These are phyloP conservation scores for Eimeria praecox DNA, from an alignment of 169 alveolate genomes.

Conservation along the genomic window DNA sequence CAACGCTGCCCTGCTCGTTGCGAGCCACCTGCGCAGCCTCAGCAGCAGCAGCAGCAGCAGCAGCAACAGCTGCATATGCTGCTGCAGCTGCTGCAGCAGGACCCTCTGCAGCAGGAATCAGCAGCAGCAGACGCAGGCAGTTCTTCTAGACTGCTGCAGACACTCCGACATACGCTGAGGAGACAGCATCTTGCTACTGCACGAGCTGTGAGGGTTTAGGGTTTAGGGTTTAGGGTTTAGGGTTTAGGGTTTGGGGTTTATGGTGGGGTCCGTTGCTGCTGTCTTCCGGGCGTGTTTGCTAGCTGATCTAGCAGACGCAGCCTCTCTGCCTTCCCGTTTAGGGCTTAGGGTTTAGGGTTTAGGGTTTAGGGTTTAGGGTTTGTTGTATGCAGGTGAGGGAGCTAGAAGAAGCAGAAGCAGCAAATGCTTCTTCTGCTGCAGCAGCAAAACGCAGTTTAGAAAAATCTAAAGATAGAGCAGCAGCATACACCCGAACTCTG, in stretches of 20 bases:
- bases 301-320: background rate
- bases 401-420: conserved; percentile 32
- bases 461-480: background rate
- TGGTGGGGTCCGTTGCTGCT: background rate
- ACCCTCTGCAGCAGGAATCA: background rate
- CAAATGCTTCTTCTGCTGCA: background rate
- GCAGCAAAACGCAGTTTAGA: background rate
- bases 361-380: conserved; percentile 67
- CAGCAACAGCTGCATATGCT: background rate
- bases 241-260: conserved; percentile 2
- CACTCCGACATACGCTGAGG: conserved; percentile 10
- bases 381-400: conserved; percentile 27
- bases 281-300: background rate
- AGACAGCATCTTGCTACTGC: conserved; percentile 1
- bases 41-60: background rate
- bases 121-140: background rate
- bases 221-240: conserved; percentile 59
- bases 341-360: conserved; percentile 45
- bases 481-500: background rate
- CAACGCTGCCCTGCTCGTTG: background rate
- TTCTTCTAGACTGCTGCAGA: background rate
- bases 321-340: background rate
- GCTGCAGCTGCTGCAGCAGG: conserved; percentile 38
- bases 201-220: conserved; percentile 36
- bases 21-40: background rate